Evolutionary conservation across 257 asterid genomes (phyloP).

Genomic region (Penstemon davidsonii): DNA sequence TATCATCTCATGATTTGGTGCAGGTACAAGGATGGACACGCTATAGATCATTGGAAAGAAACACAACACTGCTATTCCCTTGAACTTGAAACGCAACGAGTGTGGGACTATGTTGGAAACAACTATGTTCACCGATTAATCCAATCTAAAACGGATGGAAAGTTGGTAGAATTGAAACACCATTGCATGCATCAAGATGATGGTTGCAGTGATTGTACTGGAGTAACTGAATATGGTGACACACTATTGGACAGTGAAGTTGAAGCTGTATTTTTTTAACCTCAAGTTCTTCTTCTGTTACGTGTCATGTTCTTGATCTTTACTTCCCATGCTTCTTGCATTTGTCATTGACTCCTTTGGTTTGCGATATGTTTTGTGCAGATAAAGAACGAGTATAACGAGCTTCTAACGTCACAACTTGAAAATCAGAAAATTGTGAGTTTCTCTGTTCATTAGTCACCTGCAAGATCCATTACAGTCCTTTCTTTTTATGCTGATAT

Average conservation of each 20-base stretch:
- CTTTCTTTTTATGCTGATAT: not conserved
- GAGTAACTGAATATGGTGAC: constrained; percentile 36
- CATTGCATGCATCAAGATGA: constrained; percentile 51
- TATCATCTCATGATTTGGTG: constrained; percentile 22
- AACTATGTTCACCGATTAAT: constrained; percentile 95
- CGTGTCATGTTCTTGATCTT: constrained; percentile 17
- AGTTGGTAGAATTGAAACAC: constrained; percentile 84
- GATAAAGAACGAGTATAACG: constrained; percentile 91
- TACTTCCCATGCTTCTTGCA: constrained; percentile 6
- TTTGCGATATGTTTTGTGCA: constrained; percentile 38
- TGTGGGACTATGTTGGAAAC: constrained; percentile 96
- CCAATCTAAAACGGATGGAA: constrained; percentile 95
- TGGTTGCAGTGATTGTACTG: constrained; percentile 51
- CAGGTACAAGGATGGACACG: constrained; percentile 83
- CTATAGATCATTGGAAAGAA: constrained; percentile 88
- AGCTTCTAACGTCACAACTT: constrained; percentile 84
- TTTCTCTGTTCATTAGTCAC: constrained; percentile 27
- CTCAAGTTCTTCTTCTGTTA: constrained; percentile 18
- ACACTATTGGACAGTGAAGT: constrained; percentile 60
- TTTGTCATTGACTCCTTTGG: constrained; percentile 21
- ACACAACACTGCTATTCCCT: constrained; percentile 95
- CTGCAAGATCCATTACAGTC: not conserved
- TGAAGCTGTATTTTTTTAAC: constrained; percentile 59
- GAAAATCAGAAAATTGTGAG: constrained; percentile 88
- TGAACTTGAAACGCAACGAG: constrained; percentile 95